phyloP scores from a whole-genome alignment of 1,139 yeast genomes.

The Sugiyamaella sp. region DNA sequence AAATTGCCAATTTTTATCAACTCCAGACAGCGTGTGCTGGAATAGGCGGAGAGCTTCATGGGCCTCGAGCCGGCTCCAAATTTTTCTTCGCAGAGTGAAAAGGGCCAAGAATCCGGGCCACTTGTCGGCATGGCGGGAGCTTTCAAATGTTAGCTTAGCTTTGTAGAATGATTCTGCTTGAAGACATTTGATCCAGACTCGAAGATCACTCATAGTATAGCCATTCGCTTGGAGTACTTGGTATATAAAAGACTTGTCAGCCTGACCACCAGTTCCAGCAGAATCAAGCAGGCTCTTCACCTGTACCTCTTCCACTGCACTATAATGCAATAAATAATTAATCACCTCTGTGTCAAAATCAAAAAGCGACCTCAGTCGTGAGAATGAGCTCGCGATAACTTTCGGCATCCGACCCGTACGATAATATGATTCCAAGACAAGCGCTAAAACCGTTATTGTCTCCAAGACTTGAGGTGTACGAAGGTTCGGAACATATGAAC shows the following conservation, averaged over 20 bases:
- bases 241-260: slow-evolving; percentile 14
- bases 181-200: slow-evolving; percentile 33
- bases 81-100: slow-evolving; percentile 35
- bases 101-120: slow-evolving; percentile 41
- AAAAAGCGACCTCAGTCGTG: neutral
- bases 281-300: neutral
- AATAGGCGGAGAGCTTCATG: slow-evolving; percentile 31
- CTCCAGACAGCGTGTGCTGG: slow-evolving; percentile 23
- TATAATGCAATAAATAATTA: slow-evolving; percentile 1
- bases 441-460: slow-evolving; percentile 22
- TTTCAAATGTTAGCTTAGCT: slow-evolving; percentile 27
- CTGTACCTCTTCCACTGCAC: slow-evolving; percentile 1
- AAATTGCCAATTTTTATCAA: slow-evolving; percentile 29
- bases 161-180: slow-evolving; percentile 26
- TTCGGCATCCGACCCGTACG: neutral
- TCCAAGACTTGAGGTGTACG: slow-evolving; percentile 21
- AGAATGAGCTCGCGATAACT: neutral
- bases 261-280: neutral
- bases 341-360: slow-evolving; percentile 2
- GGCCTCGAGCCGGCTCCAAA: slow-evolving; percentile 34
- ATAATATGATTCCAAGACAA: slow-evolving; percentile 14
- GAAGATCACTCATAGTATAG: slow-evolving; percentile 26
- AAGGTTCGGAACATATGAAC: neutral
- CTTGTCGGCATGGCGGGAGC: slow-evolving; percentile 15
- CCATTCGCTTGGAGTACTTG: slow-evolving; percentile 25